These are phyloP conservation scores for Zizania latifolia DNA, from an alignment of 176 grass and related monocot species.

Conservation along the genomic window DNA sequence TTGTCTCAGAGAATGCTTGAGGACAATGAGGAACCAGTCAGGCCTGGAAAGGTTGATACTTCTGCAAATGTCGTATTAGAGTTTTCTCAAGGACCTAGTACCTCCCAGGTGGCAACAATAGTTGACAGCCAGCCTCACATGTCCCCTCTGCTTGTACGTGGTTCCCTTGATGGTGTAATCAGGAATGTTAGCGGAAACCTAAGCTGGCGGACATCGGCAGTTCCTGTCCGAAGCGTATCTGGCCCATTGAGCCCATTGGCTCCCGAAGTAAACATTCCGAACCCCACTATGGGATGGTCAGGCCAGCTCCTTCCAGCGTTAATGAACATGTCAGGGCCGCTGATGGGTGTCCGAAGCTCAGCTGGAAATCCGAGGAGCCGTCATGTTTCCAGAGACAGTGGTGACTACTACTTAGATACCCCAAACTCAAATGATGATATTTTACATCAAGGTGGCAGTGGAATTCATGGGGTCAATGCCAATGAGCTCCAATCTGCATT, in stretches of 20 bases:
- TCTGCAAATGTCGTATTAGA: conserved; percentile 75
- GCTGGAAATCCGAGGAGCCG: conserved; percentile 88
- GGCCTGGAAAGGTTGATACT: conserved; percentile 61
- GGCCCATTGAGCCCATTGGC: conserved; percentile 92
- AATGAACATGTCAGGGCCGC: conserved; percentile 91
- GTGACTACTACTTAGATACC: conserved; percentile 78
- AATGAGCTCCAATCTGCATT: conserved; percentile 94
- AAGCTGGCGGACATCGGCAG: conserved; percentile 93
- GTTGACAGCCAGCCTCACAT: conserved; percentile 89
- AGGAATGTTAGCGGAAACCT: conserved; percentile 86
- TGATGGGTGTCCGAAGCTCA: conserved; percentile 84
- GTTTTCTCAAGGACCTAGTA: conserved; percentile 85
- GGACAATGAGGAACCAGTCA: conserved; percentile 70
- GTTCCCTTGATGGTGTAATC: conserved; percentile 78
- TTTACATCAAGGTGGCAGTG: conserved; percentile 73
- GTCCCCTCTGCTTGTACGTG: conserved; percentile 99
- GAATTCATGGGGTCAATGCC: conserved; percentile 73
- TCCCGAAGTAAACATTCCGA: conserved; percentile 64
- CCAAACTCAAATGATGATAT: conserved; percentile 92
- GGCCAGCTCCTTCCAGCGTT: conserved; percentile 88
- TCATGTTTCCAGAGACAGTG: conserved; percentile 95
- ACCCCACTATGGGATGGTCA: conserved; percentile 72
- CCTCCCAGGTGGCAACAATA: conserved; percentile 58
- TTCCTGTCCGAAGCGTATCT: conserved; percentile 88
- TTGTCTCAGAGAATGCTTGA: conserved; percentile 96